phyloP scores from a whole-genome alignment of 164 flowering plant genomes.

The Kalanchoe fedtschenkoi region DNA sequence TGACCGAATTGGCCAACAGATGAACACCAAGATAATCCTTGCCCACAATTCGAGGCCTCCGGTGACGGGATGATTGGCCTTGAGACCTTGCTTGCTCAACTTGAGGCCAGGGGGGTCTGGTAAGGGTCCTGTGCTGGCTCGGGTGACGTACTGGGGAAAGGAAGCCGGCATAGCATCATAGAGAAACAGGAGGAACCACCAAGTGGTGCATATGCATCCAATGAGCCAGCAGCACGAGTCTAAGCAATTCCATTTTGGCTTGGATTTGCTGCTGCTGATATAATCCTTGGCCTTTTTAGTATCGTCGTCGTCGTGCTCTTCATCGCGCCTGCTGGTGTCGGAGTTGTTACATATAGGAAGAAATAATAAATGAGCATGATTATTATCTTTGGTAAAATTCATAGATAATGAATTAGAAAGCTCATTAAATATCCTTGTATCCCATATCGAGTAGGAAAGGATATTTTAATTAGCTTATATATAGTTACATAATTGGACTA shows the following conservation, averaged over 20 bases:
- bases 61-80: conserved; percentile 87
- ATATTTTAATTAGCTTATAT: too few species aligned
- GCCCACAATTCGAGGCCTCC: conserved; percentile 97
- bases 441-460: too few species aligned
- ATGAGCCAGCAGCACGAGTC: conserved; percentile 39
- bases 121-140: conserved; percentile 83
- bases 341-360: too few species aligned
- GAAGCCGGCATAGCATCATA: conserved; percentile 84
- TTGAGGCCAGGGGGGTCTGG: conserved; percentile 95
- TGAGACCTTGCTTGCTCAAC: conserved; percentile 62
- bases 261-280: background rate
- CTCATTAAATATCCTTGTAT: too few species aligned
- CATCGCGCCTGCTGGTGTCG: background rate
- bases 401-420: too few species aligned
- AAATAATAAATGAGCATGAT: too few species aligned
- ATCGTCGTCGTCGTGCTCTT: background rate
- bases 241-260: conserved; percentile 27
- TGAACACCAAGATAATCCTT: too few species aligned
- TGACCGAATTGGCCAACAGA: too few species aligned
- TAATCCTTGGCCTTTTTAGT: background rate
- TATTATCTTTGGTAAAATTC: too few species aligned
- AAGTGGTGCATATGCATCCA: conserved; percentile 26
- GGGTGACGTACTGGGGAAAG: conserved; percentile 81
- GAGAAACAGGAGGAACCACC: conserved; percentile 37
- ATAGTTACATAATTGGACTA: too few species aligned